These are phyloP conservation scores for Cutaneotrichosporon mucoides DNA, from an alignment of 1,284 basidiomycete genomes.

Conservation along the genomic window DNA sequence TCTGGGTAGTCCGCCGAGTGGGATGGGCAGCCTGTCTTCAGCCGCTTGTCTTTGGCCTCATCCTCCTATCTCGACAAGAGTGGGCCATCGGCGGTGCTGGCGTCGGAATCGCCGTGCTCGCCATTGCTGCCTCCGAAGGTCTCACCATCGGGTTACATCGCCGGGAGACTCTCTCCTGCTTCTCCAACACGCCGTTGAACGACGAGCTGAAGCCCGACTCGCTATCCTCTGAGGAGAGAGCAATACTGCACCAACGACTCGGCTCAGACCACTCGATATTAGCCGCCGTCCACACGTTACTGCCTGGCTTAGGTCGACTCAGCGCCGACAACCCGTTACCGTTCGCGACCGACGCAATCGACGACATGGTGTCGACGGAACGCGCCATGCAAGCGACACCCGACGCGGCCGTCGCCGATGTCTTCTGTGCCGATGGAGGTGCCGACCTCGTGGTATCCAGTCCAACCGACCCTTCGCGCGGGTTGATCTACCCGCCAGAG, in stretches of 20 bases:
- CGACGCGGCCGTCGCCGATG: constrained; percentile 1
- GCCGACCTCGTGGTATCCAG: neutral
- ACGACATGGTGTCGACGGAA: constrained; percentile 71
- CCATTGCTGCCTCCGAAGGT: constrained; percentile 21
- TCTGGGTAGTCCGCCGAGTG: constrained; percentile 68
- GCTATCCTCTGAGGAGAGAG: neutral
- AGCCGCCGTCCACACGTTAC: constrained; percentile 12
- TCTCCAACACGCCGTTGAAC: neutral
- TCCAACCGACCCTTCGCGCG: constrained; percentile 33
- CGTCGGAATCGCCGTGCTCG: constrained; percentile 56
- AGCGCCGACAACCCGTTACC: constrained; percentile 8
- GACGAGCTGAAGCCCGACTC: neutral
- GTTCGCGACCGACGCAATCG: constrained; percentile 45
- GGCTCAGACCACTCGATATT: constrained; percentile 13
- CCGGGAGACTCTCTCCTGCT: neutral
- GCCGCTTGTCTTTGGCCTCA: constrained; percentile 66
- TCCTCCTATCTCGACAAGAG: constrained; percentile 61
- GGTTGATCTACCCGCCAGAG: constrained; percentile 73
- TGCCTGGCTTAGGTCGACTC: constrained; percentile 9
- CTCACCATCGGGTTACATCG: constrained; percentile 19
- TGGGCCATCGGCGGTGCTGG: constrained; percentile 68
- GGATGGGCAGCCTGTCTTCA: constrained; percentile 55
- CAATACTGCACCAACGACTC: neutral
- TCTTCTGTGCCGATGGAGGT: neutral
- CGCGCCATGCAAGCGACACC: constrained; percentile 47